phyloP scores from a whole-genome alignment of 2,329 filamentous ascomycete species.

The Pseudopyrenochaeta lycopersici region DNA sequence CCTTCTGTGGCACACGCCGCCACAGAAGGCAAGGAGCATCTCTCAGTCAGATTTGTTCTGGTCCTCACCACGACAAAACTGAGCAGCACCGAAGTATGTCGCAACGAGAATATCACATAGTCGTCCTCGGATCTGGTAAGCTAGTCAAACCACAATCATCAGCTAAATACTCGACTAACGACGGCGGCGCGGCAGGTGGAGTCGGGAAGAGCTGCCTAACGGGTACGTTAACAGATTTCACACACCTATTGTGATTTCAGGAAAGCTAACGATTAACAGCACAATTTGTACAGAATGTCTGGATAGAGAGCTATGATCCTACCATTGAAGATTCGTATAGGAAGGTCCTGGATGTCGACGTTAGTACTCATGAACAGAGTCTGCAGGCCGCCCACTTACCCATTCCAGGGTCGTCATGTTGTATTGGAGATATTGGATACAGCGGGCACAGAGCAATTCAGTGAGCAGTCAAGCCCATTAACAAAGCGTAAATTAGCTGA shows the following conservation, averaged over 20 bases:
- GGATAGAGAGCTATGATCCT: constrained; percentile 79
- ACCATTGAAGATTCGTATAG: constrained; percentile 70
- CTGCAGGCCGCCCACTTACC: constrained; percentile 15
- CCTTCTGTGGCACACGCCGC: constrained; percentile 41
- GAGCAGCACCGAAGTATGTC: constrained; percentile 40
- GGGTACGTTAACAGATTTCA: constrained; percentile 62
- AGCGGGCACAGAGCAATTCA: constrained; percentile 91
- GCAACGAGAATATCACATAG: constrained; percentile 55
- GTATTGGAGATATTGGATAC: constrained; percentile 92
- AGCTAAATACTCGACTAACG: constrained; percentile 32
- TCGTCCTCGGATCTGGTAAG: constrained; percentile 54
- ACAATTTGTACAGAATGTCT: constrained; percentile 93
- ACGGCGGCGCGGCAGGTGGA: constrained; percentile 67
- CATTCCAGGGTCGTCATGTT: constrained; percentile 78
- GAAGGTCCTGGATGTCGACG: constrained; percentile 77
- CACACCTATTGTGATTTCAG: not conserved
- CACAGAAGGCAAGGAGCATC: constrained; percentile 30
- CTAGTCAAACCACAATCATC: constrained; percentile 20
- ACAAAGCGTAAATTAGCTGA: constrained; percentile 22
- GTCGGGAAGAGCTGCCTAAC: constrained; percentile 94
- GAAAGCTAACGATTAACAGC: constrained; percentile 56
- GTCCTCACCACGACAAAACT: constrained; percentile 15
- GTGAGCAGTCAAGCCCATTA: constrained; percentile 61
- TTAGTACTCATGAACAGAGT: constrained; percentile 59
- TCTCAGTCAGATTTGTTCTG: constrained; percentile 17